Base-by-base conservation (phyloP, 257 asterid species). In the Petunia axillaris region DNA sequence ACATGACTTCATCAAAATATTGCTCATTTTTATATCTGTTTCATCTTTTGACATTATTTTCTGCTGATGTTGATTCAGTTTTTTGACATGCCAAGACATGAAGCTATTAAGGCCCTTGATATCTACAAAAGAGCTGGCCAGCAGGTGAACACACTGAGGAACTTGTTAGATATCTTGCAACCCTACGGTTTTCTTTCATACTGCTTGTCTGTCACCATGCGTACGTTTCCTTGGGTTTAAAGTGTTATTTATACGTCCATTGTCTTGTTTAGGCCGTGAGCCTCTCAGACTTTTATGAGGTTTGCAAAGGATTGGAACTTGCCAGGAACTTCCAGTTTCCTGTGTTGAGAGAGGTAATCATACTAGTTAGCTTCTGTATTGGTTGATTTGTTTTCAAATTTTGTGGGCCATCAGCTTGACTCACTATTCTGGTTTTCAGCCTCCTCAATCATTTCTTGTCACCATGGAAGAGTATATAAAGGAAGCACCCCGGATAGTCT, bases 61-160 rank as follows among this genome's bases (percentile, higher is more conserved):
- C 81, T 81, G 25, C 82, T 84, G 59, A 57, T 79, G 82, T 76
- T 52, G 11, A 83, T 89, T 85, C 94, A 94, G 99, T 96, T 96
- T 89, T 96, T 96, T 86, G 99, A 96, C 94, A 96, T 96, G 99
- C 97, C 98, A 65, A 91, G 96, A 85, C 99, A 96, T 82, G 99
- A 96, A 89, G 99, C 99, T 50, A 87, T 94, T 39, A 91, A 92
- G 78, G 97, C 99, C 85, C 97, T 91, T 60, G 99, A 92, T 82
- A 92, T 94, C 80, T 96, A 96, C 85, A 96, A 88, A 87, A 91
- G 97, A 89, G 99, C 99, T 84, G 98, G 99, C 76, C 97, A 93
- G 90, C 98, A 92, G 99, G 99, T 96, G 79, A 64, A 48, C 5
- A 48, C 60, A 25, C 25, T 71, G 60, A 35, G 43, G 54, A 65